These are phyloP conservation scores for Saturnispora kantuleensis DNA, from an alignment of 805 yeast genomes.

Conservation along the genomic window DNA sequence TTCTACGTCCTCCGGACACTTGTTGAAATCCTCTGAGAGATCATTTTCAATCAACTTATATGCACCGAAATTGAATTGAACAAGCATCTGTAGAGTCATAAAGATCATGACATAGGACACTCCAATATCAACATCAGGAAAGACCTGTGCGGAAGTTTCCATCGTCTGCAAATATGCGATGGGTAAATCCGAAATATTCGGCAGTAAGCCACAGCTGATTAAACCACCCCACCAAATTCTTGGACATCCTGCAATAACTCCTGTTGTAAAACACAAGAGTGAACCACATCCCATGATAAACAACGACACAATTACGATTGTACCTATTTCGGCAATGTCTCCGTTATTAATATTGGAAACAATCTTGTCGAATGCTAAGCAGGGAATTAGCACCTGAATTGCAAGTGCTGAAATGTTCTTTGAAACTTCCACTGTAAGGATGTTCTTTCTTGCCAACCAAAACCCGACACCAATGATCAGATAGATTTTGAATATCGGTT, in stretches of 20 bases:
- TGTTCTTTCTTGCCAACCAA: slow-evolving; percentile 49
- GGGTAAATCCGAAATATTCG: slow-evolving; percentile 76
- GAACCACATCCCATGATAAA: slow-evolving; percentile 29
- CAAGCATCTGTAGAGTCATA: slow-evolving; percentile 53
- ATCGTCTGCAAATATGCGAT: slow-evolving; percentile 74
- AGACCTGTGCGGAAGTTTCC: slow-evolving; percentile 45
- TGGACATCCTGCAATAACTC: slow-evolving; percentile 49
- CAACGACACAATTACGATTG: slow-evolving; percentile 40
- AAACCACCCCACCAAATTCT: slow-evolving; percentile 66
- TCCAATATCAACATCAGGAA: slow-evolving; percentile 58
- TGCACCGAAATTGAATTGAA: slow-evolving; percentile 69
- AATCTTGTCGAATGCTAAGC: slow-evolving; percentile 64
- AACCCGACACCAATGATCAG: slow-evolving; percentile 61
- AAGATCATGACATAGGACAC: slow-evolving; percentile 81
- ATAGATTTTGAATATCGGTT: slow-evolving; percentile 77
- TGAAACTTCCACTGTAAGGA: slow-evolving; percentile 59
- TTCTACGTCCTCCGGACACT: not conserved
- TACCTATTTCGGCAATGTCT: slow-evolving; percentile 64
- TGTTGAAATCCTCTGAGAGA: slow-evolving; percentile 31
- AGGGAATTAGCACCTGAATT: slow-evolving; percentile 65
- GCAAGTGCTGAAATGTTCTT: slow-evolving; percentile 61
- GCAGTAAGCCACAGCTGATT: slow-evolving; percentile 61
- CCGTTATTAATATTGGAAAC: slow-evolving; percentile 54
- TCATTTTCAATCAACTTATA: slow-evolving; percentile 63
- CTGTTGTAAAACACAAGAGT: slow-evolving; percentile 24